Base-by-base conservation (phyloP, 257 asterid genomes). In the Plantago major region DNA sequence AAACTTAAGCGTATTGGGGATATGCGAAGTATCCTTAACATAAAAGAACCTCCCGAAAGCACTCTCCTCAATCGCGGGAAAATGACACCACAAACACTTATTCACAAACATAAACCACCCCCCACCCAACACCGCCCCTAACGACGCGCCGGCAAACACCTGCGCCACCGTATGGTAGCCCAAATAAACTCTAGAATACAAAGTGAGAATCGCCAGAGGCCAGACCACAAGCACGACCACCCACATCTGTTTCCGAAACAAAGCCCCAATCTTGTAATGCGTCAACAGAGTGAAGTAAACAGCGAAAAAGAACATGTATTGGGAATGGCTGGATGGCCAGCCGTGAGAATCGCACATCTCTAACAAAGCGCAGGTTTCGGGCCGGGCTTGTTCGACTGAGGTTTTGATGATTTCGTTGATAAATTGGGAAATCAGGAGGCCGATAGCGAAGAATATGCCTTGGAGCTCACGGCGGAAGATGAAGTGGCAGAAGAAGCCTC, bases 301-400 rank as follows among this genome's bases (percentile, higher is more conserved):
- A 0, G 97, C 87, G 76, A 91, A 88, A 54, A 91, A 91, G 73
- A 84, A 78, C 95, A 84, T 86, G 76, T 88, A 91, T 65, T 91
- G 98, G 4, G 95, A 81, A 48, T 91, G 96, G 73, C 98, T 88
- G 26, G 98, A 91, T 28, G 98, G 98, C 98, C 98, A 92, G 28
- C 98, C 97, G 73, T 86, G 95, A 0, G 98, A 88, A 72, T 92
- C 98, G 74, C 98, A 92, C 72, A 81, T 84, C 43, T 92, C 97
- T 11, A 92, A 86, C n/a, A 86, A 72, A 0, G 78, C 88, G 71
- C 98, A 91, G 0, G 89, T 91, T 55, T 77, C 95, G 44, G 98
- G 98, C 8, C 98, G 85, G 66, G 95, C 95, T 60, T 92, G 95
- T 64, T 84, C 80, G 30, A 92, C 87, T 6, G 83, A 73, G 16